These are phyloP conservation scores for Triticum dicoccoides DNA, from an alignment of 176 grass and related monocot species.

Conservation along the genomic window DNA sequence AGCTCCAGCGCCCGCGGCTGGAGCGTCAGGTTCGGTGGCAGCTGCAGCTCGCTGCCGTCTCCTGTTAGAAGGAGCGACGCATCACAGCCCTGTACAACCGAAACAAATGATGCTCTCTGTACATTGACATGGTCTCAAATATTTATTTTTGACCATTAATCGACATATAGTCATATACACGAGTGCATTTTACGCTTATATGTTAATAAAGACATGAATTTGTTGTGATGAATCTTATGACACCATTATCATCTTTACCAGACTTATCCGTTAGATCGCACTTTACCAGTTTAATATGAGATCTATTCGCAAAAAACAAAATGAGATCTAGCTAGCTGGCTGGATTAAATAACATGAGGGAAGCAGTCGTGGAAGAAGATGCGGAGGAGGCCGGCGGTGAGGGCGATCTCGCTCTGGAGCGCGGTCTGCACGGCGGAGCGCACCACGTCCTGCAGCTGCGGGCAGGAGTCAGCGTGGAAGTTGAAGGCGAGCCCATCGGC, in stretches of 20 bases:
- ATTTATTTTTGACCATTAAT: neutral
- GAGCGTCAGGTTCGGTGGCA: neutral
- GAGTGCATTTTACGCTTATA: neutral
- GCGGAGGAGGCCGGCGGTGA: slow-evolving; percentile 45
- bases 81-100: slow-evolving; percentile 36
- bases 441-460: slow-evolving; percentile 24
- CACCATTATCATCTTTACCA: too few species aligned
- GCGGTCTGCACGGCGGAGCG: neutral
- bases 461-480: slow-evolving; percentile 43
- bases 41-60: neutral
- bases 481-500: slow-evolving; percentile 31
- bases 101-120: neutral
- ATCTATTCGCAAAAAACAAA: too few species aligned
- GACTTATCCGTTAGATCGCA: too few species aligned
- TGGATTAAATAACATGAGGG: slow-evolving; percentile 20
- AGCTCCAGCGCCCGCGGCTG: slow-evolving; percentile 3
- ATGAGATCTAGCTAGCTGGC: neutral
- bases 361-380: slow-evolving; percentile 67
- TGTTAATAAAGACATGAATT: too few species aligned
- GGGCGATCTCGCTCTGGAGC: slow-evolving; percentile 19
- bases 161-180: neutral
- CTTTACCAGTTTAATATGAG: too few species aligned
- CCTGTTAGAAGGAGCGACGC: slow-evolving; percentile 35
- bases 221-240: too few species aligned
- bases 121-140: neutral